Evolutionary conservation across 2,329 filamentous ascomycete genomes (phyloP).

Genomic region (Catunica adiposa): DNA sequence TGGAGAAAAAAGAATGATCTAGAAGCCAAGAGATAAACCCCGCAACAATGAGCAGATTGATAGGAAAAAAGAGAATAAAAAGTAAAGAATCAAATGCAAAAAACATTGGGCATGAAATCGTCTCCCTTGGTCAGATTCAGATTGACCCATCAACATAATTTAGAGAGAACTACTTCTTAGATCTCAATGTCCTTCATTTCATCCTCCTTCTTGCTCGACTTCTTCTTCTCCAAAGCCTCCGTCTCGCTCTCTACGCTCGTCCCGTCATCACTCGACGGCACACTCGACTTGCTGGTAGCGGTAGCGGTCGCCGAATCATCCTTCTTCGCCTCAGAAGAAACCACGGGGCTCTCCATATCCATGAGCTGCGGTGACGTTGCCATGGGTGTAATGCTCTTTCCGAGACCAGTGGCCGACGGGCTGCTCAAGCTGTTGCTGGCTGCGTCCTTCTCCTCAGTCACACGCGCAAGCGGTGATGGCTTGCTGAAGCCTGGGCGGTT

Average conservation of each 20-base stretch:
- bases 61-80: not conserved
- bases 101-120: not conserved
- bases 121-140: too few species aligned
- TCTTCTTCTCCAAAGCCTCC: slow-evolving; percentile 25
- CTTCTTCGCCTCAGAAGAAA: slow-evolving; percentile 24
- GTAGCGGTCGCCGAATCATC: slow-evolving; percentile 21
- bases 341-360: slow-evolving; percentile 35
- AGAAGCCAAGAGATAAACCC: slow-evolving; percentile 3
- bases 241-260: slow-evolving; percentile 20
- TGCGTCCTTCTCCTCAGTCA: slow-evolving; percentile 45
- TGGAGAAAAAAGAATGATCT: not conserved
- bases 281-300: slow-evolving; percentile 21
- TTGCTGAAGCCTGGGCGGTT: slow-evolving; percentile 50
- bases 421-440: slow-evolving; percentile 2
- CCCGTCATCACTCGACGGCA: slow-evolving; percentile 3
- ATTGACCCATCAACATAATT: slow-evolving; percentile 3
- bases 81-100: slow-evolving; percentile 5
- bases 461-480: slow-evolving; percentile 55
- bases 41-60: too few species aligned
- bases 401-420: slow-evolving; percentile 18
- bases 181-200: slow-evolving; percentile 48
- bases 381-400: slow-evolving; percentile 22
- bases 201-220: slow-evolving; percentile 27
- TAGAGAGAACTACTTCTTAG: slow-evolving; percentile 20
- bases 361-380: slow-evolving; percentile 35